Base-by-base conservation (phyloP, 768 basidiomycete species). In the Clitopilus passeckerianus region DNA sequence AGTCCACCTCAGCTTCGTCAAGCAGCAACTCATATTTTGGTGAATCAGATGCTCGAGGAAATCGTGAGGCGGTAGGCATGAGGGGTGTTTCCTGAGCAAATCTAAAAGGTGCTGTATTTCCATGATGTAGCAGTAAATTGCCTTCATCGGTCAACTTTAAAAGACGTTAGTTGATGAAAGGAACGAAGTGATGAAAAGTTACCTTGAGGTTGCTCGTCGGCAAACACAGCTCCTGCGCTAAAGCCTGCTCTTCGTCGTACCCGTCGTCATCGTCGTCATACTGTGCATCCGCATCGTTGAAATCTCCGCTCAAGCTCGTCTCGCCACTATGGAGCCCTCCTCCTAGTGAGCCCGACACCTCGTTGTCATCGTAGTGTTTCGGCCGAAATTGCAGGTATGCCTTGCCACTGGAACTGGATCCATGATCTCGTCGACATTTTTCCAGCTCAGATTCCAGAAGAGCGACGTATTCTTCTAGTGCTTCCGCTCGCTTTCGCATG, bases 381-480 rank as follows among this genome's bases (percentile, higher is more conserved):
- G 75, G 74, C 52, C 72, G 67, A 53, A 65, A 66, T 44, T 74
- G 71, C 7, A 71, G 61, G 59, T 73, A 74, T 6, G 66, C 69
- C 37, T 71, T 64, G 18, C 64, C 68, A 54, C 69, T 67, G 16
- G 60, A 59, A 1, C 69, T 56, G 14, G 70, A 71, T 1, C 71
- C 70, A 58, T 78, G 77, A 53, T 78, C 75, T 44, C 65, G 68
- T 23, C 67, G 70, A 62, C 74, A 79, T 59, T 72, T 70, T n/a
- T 78, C 77, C 14, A 82, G 65, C 56, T 74, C 64, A 1, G 77
- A 75, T 65, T 80, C 77, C 27, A 80, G 73, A 34, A 74, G 69
- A 34, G 73, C 69, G 15, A 73, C 71, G 60, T 80, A 80, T 57
- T 71, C 70, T 59, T 72, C 68, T 1, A 78, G 70, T 5, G 75